These are phyloP conservation scores for Leersia perrieri DNA, from an alignment of 176 grass and related monocot genomes.

Conservation along the genomic window DNA sequence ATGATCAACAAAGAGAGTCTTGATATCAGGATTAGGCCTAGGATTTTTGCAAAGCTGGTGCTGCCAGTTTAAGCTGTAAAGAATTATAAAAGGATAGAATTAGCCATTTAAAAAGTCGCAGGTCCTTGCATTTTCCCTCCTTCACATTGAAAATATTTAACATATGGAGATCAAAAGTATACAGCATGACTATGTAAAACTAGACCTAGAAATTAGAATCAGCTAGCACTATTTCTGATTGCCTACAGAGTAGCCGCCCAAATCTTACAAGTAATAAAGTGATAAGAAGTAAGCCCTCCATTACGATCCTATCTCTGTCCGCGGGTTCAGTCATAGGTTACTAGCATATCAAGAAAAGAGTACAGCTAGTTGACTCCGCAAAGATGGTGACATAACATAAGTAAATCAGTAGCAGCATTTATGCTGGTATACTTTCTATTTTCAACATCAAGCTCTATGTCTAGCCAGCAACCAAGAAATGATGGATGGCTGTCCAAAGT, in stretches of 20 bases:
- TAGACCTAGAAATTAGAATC: conserved; percentile 6
- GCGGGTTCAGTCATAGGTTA: too few relatives aligned
- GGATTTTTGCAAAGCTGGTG: conserved; percentile 99
- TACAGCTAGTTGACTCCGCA: conserved; percentile 9
- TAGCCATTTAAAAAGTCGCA: not conserved
- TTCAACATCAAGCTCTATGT: conserved; percentile 6
- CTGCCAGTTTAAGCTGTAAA: conserved; percentile 97
- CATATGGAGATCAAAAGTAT: not conserved
- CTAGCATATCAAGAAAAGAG: not conserved
- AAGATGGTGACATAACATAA: not conserved
- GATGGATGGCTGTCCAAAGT: too few relatives aligned
- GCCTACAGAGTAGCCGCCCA: not conserved
- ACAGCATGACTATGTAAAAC: not conserved
- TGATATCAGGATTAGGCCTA: conserved; percentile 98
- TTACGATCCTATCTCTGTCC: too few relatives aligned
- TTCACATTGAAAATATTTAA: not conserved
- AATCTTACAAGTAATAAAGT: not conserved
- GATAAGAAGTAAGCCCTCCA: too few relatives aligned
- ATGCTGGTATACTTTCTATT: not conserved
- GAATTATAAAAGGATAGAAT: conserved; percentile 30
- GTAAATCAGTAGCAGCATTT: not conserved
- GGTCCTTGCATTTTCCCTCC: not conserved
- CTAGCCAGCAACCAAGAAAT: not conserved
- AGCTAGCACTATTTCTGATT: not conserved
- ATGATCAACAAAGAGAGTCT: conserved; percentile 99